A percentile compares a stretch with the other conserved stretches of the same genome.
Evolutionary conservation across 2,329 filamentous ascomycete genomes (phyloP).

Genomic region (Fusarium sp.): DNA sequence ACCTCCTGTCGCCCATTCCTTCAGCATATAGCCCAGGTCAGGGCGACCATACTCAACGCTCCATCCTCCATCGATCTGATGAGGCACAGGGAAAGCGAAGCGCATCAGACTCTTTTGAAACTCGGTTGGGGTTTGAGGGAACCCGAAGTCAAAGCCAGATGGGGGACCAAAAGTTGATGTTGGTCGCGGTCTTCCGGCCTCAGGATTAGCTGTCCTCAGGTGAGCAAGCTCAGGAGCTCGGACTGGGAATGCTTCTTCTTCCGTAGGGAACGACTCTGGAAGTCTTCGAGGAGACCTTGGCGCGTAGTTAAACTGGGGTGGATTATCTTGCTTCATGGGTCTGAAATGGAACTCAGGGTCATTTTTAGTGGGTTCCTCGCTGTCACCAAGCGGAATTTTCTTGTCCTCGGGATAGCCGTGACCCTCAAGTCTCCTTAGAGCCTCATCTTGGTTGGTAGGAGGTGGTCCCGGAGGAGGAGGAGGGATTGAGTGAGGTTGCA

Average conservation of each 20-base stretch:
- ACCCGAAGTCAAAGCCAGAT: constrained; percentile 80
- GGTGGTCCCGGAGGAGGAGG: constrained; percentile 46
- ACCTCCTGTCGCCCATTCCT: constrained; percentile 81
- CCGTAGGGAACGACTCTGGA: constrained; percentile 24
- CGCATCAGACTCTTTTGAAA: constrained; percentile 92
- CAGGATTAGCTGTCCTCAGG: constrained; percentile 58
- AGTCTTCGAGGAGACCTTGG: constrained; percentile 57
- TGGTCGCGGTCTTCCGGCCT: constrained; percentile 52
- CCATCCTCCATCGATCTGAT: constrained; percentile 82
- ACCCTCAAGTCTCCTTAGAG: constrained; percentile 61
- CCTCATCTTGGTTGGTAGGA: constrained; percentile 55
- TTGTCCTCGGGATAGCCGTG: constrained; percentile 58
- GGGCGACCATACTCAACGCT: constrained; percentile 92
- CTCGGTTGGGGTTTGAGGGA: constrained; percentile 84
- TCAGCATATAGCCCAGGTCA: constrained; percentile 86
- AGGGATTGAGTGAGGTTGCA: constrained; percentile 62
- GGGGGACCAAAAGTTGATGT: constrained; percentile 69
- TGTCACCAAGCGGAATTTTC: constrained; percentile 44
- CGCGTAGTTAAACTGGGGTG: constrained; percentile 69
- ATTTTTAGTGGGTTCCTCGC: constrained; percentile 38
- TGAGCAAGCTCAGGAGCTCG: constrained; percentile 67
- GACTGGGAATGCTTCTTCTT: constrained; percentile 45
- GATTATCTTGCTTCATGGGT: constrained; percentile 59
- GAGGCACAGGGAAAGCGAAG: constrained; percentile 81
- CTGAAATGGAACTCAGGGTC: constrained; percentile 67